These are phyloP conservation scores for Crithidia mellificae DNA, from an alignment of 208 protist genomes.

Conservation along the genomic window DNA sequence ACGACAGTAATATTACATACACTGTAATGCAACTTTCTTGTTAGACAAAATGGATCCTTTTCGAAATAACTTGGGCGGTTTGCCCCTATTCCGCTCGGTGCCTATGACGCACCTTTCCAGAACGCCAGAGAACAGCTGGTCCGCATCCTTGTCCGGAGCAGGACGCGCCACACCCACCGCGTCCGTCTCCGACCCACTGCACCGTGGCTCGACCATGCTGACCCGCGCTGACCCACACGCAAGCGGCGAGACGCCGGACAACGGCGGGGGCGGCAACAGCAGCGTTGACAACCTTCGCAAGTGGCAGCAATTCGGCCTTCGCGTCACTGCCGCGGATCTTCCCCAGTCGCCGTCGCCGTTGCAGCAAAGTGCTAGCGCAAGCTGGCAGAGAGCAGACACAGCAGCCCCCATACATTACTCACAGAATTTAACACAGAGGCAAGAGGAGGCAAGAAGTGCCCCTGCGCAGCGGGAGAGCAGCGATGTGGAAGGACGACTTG, in stretches of 20 bases:
- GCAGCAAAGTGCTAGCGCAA: neutral
- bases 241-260: neutral
- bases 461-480: too few relatives aligned
- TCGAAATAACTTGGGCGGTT: neutral
- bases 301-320: slow-evolving; percentile 35
- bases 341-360: neutral
- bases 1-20: neutral
- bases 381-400: neutral
- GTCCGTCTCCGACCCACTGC: neutral
- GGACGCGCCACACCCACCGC: neutral
- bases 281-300: slow-evolving; percentile 20
- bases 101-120: slow-evolving; percentile 32
- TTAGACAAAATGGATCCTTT: slow-evolving; percentile 27
- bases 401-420: too few relatives aligned
- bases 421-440: too few relatives aligned
- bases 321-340: neutral
- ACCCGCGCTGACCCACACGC: neutral
- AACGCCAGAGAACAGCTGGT: neutral
- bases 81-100: slow-evolving; percentile 21
- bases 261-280: neutral
- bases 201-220: neutral
- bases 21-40: neutral
- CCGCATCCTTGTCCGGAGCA: neutral
- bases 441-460: too few relatives aligned
- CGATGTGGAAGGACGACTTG: too few relatives aligned